Evolutionary conservation across 805 yeast genomes (phyloP), one percentile per base, ranked within the genome.

Genomic region (Candida oleophila): DNA sequence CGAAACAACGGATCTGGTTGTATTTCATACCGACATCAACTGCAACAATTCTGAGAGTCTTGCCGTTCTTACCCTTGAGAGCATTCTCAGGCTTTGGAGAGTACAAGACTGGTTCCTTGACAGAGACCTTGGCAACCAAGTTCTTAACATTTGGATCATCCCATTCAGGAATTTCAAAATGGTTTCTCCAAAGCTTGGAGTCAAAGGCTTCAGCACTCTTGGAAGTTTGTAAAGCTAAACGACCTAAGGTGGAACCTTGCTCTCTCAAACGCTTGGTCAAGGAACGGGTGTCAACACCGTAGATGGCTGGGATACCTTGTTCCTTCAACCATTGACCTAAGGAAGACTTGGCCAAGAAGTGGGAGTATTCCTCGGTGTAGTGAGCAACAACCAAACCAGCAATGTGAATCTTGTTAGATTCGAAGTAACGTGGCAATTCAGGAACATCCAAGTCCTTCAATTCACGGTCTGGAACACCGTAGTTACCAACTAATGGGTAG

Each of bases 1-100:
- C 89, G 55, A 94, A 92, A 69, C 99, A 94, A 69, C 99, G 86
- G 62, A 94, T 89, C 75, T 94, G 99, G 73, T 94, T 94, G 76
- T 77, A 92, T 73, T 94, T 94, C 89, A 94, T 88, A 79, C 99
- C 99, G 48, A 91, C 97, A 70, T 94, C 99, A 52, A 94, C 76
- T 19, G 97, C 96, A 34, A 94, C 69, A 53, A 94, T 87, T 68
- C 94, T 83, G 54, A 92, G 68, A 38, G 83, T 74, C 61, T 86
- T 83, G 43, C 97, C 97, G 64, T 85, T 75, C 71, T 56, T 83
- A 78, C 55, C 88, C 22, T 65, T 46, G 82, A 60, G 78, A 32
- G 67, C 66, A 38, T 73, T 73, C 14, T 77, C 62, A 34, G 37
- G 19, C 49, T 82, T 80, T 44, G 97, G 97, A 30, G 79, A 73